Percentiles rank a stretch among this genome's conserved stretches.
Conservation (phyloP, 352 stramenopile species). For the Phytophthora hibernalis region DNA sequence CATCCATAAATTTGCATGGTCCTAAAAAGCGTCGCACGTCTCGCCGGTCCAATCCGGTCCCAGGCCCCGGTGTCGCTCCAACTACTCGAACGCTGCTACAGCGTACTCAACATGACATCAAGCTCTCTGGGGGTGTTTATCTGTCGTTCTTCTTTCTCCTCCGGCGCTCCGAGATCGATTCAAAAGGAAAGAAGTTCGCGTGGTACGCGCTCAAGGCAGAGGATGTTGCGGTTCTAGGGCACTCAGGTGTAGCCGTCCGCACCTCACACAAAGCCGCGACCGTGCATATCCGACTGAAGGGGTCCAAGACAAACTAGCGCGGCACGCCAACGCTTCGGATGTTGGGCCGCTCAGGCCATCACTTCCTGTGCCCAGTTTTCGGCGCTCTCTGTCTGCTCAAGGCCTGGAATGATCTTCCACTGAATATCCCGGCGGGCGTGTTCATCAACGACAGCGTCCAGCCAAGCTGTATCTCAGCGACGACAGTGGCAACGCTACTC, state of each 20-base stretch:
- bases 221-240: background rate
- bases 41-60: background rate
- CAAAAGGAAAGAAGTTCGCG: background rate
- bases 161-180: conserved; percentile 4
- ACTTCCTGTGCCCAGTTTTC: conserved; percentile 2
- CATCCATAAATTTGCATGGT: conserved; percentile 19
- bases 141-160: conserved; percentile 25
- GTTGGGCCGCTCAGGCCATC: conserved; percentile 6
- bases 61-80: conserved; percentile 7
- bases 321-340: conserved; percentile 1
- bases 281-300: conserved; percentile 6
- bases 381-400: conserved; percentile 1
- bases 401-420: background rate
- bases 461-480: background rate
- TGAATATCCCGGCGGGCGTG: conserved; percentile 1
- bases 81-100: conserved; percentile 3
- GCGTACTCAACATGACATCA: conserved; percentile 5
- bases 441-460: background rate
- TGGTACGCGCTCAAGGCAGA: conserved; percentile 11
- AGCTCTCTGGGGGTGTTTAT: conserved; percentile 16
- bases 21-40: conserved; percentile 10
- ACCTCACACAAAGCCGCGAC: background rate
- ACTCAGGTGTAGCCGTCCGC: background rate
- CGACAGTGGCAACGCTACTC: no score
- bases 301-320: conserved; percentile 13